Conservation (phyloP, 768 basidiomycete species). For the Sporobolomyces phaffii region DNA sequence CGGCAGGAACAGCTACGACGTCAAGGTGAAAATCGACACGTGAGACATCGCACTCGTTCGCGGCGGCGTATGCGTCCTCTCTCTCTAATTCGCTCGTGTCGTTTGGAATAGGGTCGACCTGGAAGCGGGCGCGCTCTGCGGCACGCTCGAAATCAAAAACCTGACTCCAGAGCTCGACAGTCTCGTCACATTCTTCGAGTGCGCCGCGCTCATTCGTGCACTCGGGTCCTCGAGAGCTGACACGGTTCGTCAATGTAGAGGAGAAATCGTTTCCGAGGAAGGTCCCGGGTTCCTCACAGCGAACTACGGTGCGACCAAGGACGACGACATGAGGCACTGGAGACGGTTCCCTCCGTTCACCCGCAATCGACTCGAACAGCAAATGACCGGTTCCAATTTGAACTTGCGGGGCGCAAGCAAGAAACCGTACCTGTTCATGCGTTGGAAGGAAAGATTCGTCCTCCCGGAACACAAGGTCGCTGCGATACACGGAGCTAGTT, state of each 20-base stretch:
- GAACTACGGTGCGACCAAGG: conserved; percentile 82
- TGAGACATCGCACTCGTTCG: conserved; percentile 42
- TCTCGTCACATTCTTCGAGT: conserved; percentile 38
- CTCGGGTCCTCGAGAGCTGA: no score
- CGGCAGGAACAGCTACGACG: conserved; percentile 88
- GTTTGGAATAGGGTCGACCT: conserved; percentile 68
- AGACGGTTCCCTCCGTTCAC: conserved; percentile 72
- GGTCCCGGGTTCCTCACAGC: conserved; percentile 84
- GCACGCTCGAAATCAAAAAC: conserved; percentile 86
- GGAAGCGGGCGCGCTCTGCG: conserved; percentile 73
- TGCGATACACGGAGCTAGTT: conserved; percentile 26
- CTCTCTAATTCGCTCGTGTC: neutral
- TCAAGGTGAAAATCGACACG: conserved; percentile 67
- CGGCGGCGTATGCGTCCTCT: no score
- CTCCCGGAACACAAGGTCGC: conserved; percentile 84
- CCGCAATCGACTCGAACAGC: conserved; percentile 59
- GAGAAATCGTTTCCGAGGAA: conserved; percentile 33
- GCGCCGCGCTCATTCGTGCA: neutral
- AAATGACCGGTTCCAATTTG: conserved; percentile 69
- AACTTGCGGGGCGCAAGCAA: conserved; percentile 58
- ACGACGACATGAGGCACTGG: conserved; percentile 93
- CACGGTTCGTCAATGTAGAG: no score
- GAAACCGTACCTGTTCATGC: conserved; percentile 66
- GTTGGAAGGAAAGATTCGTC: conserved; percentile 93
- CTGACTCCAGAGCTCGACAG: conserved; percentile 46